Percentiles rank a stretch among this genome's conserved stretches.
phyloP scores from a whole-genome alignment of 441 rosid genomes.

The Biscutella laevigata region DNA sequence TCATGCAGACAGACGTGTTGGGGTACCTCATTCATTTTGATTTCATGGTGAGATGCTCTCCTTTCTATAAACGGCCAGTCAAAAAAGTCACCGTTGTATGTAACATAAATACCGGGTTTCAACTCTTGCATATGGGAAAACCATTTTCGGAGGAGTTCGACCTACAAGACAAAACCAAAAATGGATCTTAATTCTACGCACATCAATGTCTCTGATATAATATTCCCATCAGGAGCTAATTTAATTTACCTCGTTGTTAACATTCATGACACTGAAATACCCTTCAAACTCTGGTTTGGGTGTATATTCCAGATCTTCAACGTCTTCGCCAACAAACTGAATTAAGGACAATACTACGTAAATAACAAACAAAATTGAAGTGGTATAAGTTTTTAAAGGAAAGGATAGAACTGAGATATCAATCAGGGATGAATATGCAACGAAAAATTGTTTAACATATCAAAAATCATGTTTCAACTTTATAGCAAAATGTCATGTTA shows the following conservation, averaged over 20 bases:
- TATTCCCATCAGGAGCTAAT: conserved; percentile 14
- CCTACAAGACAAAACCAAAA: conserved; percentile 41
- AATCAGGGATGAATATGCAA: conserved; percentile 13
- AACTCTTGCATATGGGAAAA: conserved; percentile 92
- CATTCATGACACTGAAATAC: conserved; percentile 73
- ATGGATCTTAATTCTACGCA: conserved; percentile 4
- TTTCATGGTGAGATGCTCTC: conserved; percentile 83
- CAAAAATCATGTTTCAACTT: neutral
- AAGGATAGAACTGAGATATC: conserved; percentile 6
- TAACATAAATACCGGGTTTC: conserved; percentile 95
- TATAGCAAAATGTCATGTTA: neutral
- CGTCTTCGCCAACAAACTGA: conserved; percentile 92
- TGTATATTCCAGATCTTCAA: conserved; percentile 90
- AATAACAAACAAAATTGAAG: conserved; percentile 16
- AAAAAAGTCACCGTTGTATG: conserved; percentile 92
- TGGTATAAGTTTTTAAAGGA: neutral
- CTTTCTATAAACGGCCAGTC: conserved; percentile 98
- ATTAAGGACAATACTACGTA: conserved; percentile 15
- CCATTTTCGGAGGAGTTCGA: conserved; percentile 76
- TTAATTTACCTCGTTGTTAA: conserved; percentile 61
- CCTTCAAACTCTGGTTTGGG: conserved; percentile 99
- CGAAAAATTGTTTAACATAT: conserved; percentile 1
- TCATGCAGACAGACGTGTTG: conserved; percentile 7
- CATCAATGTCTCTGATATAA: conserved; percentile 1
- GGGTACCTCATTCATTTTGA: conserved; percentile 80